These are phyloP conservation scores for Alternaria sp. DNA, from an alignment of 2,329 filamentous ascomycete species.

Conservation along the genomic window DNA sequence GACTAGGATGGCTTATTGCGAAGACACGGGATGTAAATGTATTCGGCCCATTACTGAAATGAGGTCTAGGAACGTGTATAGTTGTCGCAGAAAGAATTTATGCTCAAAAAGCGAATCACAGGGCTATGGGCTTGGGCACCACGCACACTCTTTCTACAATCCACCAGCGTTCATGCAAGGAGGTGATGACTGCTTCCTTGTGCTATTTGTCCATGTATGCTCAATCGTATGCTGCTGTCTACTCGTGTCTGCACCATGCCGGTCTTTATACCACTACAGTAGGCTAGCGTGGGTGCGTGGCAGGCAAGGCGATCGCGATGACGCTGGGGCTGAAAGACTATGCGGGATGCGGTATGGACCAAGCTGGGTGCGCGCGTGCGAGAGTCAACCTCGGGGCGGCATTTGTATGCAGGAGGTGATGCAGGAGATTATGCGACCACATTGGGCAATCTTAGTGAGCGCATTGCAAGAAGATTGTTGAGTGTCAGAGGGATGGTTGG, in stretches of 20 bases:
- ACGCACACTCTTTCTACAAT: neutral
- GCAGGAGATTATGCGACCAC: slow-evolving; percentile 26
- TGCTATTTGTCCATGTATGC: neutral
- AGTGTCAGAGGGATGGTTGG: slow-evolving; percentile 27
- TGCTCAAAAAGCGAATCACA: neutral
- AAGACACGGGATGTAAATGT: neutral
- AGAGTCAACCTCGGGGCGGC: neutral
- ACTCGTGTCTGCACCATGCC: neutral
- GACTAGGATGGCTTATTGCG: slow-evolving; percentile 41
- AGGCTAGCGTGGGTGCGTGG: slow-evolving; percentile 13
- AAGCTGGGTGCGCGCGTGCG: slow-evolving; percentile 17
- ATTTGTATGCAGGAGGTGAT: slow-evolving; percentile 5
- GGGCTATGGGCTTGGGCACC: neutral
- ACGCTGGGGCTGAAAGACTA: slow-evolving; percentile 36
- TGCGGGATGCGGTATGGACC: slow-evolving; percentile 13
- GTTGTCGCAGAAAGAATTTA: neutral
- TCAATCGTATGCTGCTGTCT: neutral
- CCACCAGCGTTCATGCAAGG: neutral
- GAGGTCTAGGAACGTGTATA: neutral
- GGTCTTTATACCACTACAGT: slow-evolving; percentile 4
- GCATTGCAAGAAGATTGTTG: slow-evolving; percentile 19
- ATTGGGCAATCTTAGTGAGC: slow-evolving; percentile 8
- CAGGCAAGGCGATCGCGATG: slow-evolving; percentile 31
- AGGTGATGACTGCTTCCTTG: neutral
- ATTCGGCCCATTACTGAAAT: neutral